These are phyloP conservation scores for Lagenidium giganteum DNA, from an alignment of 352 stramenopile genomes.

Conservation along the genomic window DNA sequence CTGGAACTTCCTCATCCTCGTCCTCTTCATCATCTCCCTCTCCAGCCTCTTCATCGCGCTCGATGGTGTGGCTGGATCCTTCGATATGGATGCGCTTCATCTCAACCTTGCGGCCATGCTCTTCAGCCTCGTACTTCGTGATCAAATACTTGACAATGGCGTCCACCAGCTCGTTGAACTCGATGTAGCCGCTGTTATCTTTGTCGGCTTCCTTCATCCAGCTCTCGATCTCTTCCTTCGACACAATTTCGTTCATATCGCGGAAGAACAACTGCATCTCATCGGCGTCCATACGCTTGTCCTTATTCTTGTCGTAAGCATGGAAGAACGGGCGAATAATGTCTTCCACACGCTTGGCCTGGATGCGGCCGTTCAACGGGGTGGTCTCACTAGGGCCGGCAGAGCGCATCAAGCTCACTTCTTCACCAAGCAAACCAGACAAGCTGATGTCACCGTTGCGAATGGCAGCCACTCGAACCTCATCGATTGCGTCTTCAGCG, in stretches of 20 bases:
- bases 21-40: slow-evolving; percentile 88
- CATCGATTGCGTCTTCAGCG: slow-evolving; percentile 57
- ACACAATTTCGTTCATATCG: slow-evolving; percentile 92
- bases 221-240: slow-evolving; percentile 61
- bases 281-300: slow-evolving; percentile 85
- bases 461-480: slow-evolving; percentile 70
- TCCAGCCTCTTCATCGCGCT: slow-evolving; percentile 64
- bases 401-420: slow-evolving; percentile 69
- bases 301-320: slow-evolving; percentile 90
- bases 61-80: slow-evolving; percentile 27
- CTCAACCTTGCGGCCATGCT: slow-evolving; percentile 25
- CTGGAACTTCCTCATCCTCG: slow-evolving; percentile 92
- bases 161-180: slow-evolving; percentile 94
- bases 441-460: slow-evolving; percentile 69
- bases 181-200: slow-evolving; percentile 88
- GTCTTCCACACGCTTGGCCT: slow-evolving; percentile 81
- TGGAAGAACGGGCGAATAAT: slow-evolving; percentile 93
- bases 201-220: slow-evolving; percentile 90
- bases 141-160: slow-evolving; percentile 85
- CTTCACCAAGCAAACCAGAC: slow-evolving; percentile 69
- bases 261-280: slow-evolving; percentile 92
- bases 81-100: slow-evolving; percentile 37
- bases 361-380: slow-evolving; percentile 42
- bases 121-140: slow-evolving; percentile 67
- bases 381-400: slow-evolving; percentile 29